phyloP scores from a whole-genome alignment of 139 green algal species.

The Pseudopediastrum boryanum region DNA sequence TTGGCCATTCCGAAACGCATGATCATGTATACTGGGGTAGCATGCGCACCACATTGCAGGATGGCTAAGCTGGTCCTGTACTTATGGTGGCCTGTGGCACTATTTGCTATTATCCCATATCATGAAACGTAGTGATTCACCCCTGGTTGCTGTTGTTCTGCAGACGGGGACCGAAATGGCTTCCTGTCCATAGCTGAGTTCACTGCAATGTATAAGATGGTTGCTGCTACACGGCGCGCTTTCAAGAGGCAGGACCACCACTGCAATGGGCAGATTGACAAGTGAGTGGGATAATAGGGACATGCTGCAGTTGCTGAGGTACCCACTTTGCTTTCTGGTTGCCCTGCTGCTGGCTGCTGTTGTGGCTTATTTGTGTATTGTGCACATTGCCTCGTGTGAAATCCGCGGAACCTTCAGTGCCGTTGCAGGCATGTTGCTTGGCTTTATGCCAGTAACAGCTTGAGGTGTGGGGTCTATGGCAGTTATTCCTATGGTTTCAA shows the following conservation, averaged over 20 bases:
- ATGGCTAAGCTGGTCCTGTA: not conserved
- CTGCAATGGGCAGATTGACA: constrained; percentile 39
- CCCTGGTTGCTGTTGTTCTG: too few relatives aligned
- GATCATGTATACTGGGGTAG: not conserved
- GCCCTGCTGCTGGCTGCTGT: too few relatives aligned
- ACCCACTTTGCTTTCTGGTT: not conserved
- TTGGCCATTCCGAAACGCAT: too few relatives aligned
- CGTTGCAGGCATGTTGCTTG: not conserved
- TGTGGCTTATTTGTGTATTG: not conserved
- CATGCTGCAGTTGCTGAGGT: not conserved
- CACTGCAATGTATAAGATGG: constrained; percentile 20
- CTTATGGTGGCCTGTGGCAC: not conserved
- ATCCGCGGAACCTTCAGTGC: not conserved
- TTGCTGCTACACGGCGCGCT: constrained; percentile 11
- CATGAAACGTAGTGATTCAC: too few relatives aligned
- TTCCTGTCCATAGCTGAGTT: constrained; percentile 14
- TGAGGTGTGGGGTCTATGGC: too few relatives aligned
- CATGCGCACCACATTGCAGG: constrained; percentile 1
- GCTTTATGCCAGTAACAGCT: not conserved
- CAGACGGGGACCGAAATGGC: constrained; percentile 31
- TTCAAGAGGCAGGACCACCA: constrained; percentile 38
- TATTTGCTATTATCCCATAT: too few relatives aligned
- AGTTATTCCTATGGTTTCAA: too few relatives aligned
- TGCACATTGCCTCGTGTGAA: not conserved
- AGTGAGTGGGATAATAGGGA: constrained; percentile 12